phyloP scores from a whole-genome alignment of 2,329 filamentous ascomycete species.

The Cordyceps farinosa region DNA sequence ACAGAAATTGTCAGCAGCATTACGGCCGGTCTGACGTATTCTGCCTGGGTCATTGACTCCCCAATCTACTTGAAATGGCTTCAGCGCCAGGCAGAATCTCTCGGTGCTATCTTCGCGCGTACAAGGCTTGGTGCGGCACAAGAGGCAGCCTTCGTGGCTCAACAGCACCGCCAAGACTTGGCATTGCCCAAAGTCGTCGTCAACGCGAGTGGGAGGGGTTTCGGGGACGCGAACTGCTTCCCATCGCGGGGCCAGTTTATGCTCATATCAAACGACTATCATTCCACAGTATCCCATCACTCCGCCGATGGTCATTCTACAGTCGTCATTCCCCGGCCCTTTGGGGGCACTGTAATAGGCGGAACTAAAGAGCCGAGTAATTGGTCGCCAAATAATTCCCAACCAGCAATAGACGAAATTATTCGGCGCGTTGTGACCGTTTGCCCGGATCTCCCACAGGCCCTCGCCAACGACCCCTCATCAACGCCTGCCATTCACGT shows the following conservation, averaged over 20 bases:
- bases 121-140: background rate
- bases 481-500: background rate
- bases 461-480: background rate
- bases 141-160: conserved; percentile 1
- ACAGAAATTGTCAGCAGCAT: background rate
- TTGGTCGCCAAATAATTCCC: background rate
- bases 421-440: background rate
- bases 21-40: conserved; percentile 3
- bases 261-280: background rate
- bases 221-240: conserved; percentile 4
- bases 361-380: conserved; percentile 14
- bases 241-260: conserved; percentile 9
- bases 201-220: conserved; percentile 10
- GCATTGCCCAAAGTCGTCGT: background rate
- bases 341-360: conserved; percentile 4
- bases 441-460: conserved; percentile 4
- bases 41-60: conserved; percentile 9
- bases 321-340: conserved; percentile 3
- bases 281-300: conserved; percentile 5
- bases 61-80: conserved; percentile 8
- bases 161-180: background rate
- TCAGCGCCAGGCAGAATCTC: background rate
- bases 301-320: conserved; percentile 8
- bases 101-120: conserved; percentile 1
- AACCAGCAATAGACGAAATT: conserved; percentile 1